Conservation (phyloP, 2,329 filamentous ascomycete species). For the Tricladium varicosporioides region DNA sequence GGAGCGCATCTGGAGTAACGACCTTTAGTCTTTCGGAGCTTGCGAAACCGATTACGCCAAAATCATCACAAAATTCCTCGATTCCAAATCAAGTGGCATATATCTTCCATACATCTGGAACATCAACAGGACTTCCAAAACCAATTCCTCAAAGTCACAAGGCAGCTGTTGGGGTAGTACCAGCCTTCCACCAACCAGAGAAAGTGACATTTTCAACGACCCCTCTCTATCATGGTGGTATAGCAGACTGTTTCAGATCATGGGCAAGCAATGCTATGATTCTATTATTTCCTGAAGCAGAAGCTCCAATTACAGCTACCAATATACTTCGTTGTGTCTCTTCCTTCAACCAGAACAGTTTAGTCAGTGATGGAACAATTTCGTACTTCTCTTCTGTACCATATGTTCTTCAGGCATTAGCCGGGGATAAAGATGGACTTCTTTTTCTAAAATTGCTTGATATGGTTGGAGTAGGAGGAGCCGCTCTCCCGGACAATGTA, state of each 20-base stretch:
- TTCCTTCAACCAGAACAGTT: conserved; percentile 30
- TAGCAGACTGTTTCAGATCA: conserved; percentile 59
- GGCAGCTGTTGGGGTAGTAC: conserved; percentile 53
- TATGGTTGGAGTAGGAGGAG: conserved; percentile 63
- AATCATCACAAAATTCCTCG: background rate
- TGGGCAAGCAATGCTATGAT: conserved; percentile 60
- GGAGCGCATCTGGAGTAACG: background rate
- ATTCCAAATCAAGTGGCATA: conserved; percentile 41
- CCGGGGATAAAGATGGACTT: conserved; percentile 42
- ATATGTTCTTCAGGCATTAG: conserved; percentile 54
- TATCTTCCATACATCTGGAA: conserved; percentile 63
- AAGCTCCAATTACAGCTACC: conserved; percentile 52
- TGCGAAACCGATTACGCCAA: background rate
- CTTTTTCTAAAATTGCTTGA: conserved; percentile 49
- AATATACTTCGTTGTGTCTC: conserved; percentile 51
- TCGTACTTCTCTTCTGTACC: conserved; percentile 63
- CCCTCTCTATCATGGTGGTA: conserved; percentile 63
- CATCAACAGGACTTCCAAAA: conserved; percentile 61
- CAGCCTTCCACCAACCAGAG: conserved; percentile 39
- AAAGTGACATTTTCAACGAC: conserved; percentile 62
- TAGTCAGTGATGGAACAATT: conserved; percentile 30
- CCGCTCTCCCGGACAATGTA: conserved; percentile 50
- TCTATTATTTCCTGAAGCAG: conserved; percentile 60
- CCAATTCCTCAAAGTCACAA: conserved; percentile 58
- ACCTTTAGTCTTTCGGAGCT: background rate